Conservation (phyloP, 1,139 yeast species). For the Kodamaea sp. region DNA sequence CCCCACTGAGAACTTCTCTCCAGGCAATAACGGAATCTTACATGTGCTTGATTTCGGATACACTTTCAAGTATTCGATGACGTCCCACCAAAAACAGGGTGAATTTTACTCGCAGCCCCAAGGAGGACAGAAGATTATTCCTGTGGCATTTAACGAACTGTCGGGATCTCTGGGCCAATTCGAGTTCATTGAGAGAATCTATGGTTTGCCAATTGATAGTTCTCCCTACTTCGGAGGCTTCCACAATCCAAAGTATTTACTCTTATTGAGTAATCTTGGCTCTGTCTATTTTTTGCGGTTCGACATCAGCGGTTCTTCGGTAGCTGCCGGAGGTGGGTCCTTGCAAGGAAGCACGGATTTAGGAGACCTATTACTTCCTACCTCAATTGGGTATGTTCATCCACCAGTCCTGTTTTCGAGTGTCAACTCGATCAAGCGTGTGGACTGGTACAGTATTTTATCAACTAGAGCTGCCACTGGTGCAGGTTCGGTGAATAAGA, state of each 20-base stretch:
- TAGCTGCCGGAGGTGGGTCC: conserved; percentile 24
- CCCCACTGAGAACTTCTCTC: neutral
- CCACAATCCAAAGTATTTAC: conserved; percentile 64
- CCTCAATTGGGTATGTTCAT: conserved; percentile 73
- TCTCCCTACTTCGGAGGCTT: conserved; percentile 69
- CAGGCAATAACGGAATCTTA: conserved; percentile 51
- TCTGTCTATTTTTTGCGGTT: conserved; percentile 31
- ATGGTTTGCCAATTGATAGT: conserved; percentile 35
- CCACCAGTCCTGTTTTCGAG: conserved; percentile 66
- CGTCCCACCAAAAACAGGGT: conserved; percentile 83
- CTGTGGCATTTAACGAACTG: conserved; percentile 27
- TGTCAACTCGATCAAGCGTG: conserved; percentile 58
- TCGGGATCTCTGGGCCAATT: conserved; percentile 13
- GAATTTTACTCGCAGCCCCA: conserved; percentile 70
- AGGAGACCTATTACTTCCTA: conserved; percentile 69
- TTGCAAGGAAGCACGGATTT: conserved; percentile 52
- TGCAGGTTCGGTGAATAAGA: conserved; percentile 38
- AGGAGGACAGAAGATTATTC: conserved; percentile 37
- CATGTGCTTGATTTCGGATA: conserved; percentile 75
- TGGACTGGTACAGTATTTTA: conserved; percentile 78
- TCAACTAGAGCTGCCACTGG: conserved; percentile 35
- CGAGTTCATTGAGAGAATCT: conserved; percentile 29
- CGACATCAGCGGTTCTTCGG: conserved; percentile 3
- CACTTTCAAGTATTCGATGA: conserved; percentile 75
- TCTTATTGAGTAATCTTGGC: conserved; percentile 63